Percentiles rank a stretch among this genome's conserved stretches.
These are phyloP conservation scores for Kluyveromyces starmeri DNA, from an alignment of 805 yeast species.

Conservation along the genomic window DNA sequence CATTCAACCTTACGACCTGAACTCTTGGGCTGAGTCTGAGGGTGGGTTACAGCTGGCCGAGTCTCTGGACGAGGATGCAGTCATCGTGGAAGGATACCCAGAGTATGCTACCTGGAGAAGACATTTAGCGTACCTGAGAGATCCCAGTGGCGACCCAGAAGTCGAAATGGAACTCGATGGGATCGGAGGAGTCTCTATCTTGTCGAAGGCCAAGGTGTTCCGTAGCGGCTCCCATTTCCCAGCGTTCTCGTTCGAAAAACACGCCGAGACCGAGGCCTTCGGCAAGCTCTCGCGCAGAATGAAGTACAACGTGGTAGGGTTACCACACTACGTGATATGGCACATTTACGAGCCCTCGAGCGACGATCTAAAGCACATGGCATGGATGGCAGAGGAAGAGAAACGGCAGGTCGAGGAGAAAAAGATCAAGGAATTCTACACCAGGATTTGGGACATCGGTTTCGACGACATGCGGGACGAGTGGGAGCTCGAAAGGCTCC, in stretches of 20 bases:
- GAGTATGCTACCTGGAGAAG: slow-evolving; percentile 99
- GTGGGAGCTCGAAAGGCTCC: slow-evolving; percentile 66
- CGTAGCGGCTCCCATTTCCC: slow-evolving; percentile 90
- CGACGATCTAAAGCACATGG: slow-evolving; percentile 83
- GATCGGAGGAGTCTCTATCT: slow-evolving; percentile 92
- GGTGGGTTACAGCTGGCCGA: slow-evolving; percentile 75
- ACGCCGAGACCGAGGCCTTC: slow-evolving; percentile 97
- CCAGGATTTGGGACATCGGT: slow-evolving; percentile 67
- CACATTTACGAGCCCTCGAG: slow-evolving; percentile 92
- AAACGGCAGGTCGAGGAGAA: slow-evolving; percentile 53
- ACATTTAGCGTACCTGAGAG: slow-evolving; percentile 88
- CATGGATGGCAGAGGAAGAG: slow-evolving; percentile 82
- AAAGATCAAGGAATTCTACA: slow-evolving; percentile 54
- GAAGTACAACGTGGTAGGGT: slow-evolving; percentile 81
- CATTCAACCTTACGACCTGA: slow-evolving; percentile 78
- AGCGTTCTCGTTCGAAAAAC: slow-evolving; percentile 90
- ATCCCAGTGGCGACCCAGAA: slow-evolving; percentile 90
- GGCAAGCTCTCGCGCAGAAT: slow-evolving; percentile 81
- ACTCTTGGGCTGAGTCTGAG: slow-evolving; percentile 80
- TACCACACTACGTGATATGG: slow-evolving; percentile 95
- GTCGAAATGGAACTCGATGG: slow-evolving; percentile 93
- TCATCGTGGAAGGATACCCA: slow-evolving; percentile 93
- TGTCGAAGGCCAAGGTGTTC: slow-evolving; percentile 81
- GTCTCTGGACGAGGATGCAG: slow-evolving; percentile 81
- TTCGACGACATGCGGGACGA: slow-evolving; percentile 64